phyloP scores from a whole-genome alignment of 2,329 filamentous ascomycete species.

The Aschersonia sp. region DNA sequence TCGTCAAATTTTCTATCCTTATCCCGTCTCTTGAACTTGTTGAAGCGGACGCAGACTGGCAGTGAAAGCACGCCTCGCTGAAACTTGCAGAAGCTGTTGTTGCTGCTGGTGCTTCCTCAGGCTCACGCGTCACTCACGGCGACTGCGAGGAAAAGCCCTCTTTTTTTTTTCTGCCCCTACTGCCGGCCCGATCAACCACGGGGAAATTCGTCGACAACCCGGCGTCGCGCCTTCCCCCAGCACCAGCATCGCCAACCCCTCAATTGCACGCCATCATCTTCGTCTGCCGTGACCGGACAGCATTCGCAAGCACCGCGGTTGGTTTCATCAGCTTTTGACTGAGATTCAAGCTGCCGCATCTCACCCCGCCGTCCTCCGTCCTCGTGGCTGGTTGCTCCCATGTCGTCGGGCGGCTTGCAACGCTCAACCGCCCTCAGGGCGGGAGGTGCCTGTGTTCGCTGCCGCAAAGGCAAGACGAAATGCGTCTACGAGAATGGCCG shows the following conservation, averaged over 20 bases:
- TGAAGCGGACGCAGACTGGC: neutral
- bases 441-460: constrained; percentile 47
- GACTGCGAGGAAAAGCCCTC: constrained; percentile 1
- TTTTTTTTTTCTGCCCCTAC: neutral
- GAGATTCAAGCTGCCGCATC: neutral
- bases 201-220: constrained; percentile 1
- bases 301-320: constrained; percentile 1
- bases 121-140: constrained; percentile 2
- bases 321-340: neutral
- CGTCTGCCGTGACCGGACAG: neutral
- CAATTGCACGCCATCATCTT: constrained; percentile 1
- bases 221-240: constrained; percentile 2
- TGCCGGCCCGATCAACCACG: constrained; percentile 2
- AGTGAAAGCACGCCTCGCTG: neutral
- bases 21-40: neutral
- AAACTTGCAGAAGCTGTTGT: neutral
- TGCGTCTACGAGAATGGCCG: constrained; percentile 49
- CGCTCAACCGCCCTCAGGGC: constrained; percentile 45
- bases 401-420: constrained; percentile 32
- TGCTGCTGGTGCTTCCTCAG: neutral
- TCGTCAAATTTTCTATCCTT: too few relatives aligned
- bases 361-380: neutral
- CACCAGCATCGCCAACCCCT: constrained; percentile 2
- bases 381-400: constrained; percentile 9
- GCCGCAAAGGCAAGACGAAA: constrained; percentile 50